Evolutionary conservation across 805 yeast species (phyloP).

Genomic region (Blastobotrys attinorum): DNA sequence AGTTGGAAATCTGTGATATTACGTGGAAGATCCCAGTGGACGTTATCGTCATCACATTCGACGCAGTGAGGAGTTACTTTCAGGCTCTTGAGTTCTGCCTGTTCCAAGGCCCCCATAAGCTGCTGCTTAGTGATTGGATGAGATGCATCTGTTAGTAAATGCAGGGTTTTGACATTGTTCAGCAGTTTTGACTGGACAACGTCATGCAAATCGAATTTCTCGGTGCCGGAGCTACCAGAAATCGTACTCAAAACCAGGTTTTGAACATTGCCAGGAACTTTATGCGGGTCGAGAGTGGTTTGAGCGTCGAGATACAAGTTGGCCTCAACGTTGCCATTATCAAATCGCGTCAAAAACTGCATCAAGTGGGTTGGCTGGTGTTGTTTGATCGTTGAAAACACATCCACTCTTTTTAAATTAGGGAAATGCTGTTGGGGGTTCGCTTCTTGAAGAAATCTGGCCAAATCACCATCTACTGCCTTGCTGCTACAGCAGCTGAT

Average conservation of each 20-base stretch:
- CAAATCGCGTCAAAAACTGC: background rate
- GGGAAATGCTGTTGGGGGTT: too few species aligned
- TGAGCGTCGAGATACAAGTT: background rate
- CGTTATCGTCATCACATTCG: background rate
- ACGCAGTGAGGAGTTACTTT: background rate
- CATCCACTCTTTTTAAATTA: background rate
- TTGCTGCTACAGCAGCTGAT: background rate
- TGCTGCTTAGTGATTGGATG: conserved; percentile 1
- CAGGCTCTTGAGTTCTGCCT: background rate
- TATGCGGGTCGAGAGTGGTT: background rate
- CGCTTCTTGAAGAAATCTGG: background rate
- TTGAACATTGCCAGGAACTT: background rate
- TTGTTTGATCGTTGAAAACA: background rate
- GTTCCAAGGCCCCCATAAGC: background rate
- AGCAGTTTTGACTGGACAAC: background rate
- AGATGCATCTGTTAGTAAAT: background rate
- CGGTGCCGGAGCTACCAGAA: background rate
- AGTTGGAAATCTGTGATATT: background rate
- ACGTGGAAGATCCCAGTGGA: background rate
- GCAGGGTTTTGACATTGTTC: background rate
- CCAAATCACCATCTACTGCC: background rate
- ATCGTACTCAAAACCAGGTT: background rate
- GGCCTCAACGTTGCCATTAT: background rate
- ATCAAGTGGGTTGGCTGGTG: background rate
- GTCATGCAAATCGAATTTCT: background rate